A percentile compares a stretch with the other conserved stretches of the same genome.
phyloP scores from a whole-genome alignment of 208 protist species.

The Angomonas ambiguus region DNA sequence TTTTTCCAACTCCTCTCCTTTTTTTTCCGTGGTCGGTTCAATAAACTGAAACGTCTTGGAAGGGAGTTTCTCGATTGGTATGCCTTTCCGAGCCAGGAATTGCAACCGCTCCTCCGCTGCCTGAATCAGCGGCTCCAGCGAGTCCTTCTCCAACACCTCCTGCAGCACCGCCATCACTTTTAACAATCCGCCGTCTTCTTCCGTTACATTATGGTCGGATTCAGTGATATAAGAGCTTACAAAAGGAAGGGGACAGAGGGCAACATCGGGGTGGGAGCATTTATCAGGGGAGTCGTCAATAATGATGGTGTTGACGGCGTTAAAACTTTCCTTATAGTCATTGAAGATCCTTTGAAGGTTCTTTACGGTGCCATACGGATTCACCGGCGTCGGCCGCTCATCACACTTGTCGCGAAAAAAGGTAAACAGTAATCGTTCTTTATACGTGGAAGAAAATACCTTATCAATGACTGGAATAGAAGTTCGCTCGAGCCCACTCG shows the following conservation, averaged over 20 bases:
- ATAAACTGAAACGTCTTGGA: not conserved
- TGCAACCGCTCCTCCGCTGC: constrained; percentile 59
- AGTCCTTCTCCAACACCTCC: constrained; percentile 68
- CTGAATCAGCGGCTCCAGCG: constrained; percentile 62
- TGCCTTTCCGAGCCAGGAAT: constrained; percentile 12
- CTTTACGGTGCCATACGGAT: constrained; percentile 83
- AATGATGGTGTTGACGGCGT: constrained; percentile 89
- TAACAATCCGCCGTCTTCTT: constrained; percentile 56
- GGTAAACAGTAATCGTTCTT: constrained; percentile 79
- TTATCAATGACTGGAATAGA: constrained; percentile 81
- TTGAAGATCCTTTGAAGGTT: constrained; percentile 83
- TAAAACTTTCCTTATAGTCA: constrained; percentile 75
- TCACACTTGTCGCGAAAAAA: constrained; percentile 71
- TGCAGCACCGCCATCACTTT: constrained; percentile 65
- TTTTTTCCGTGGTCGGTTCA: not conserved
- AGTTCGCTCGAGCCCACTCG: constrained; percentile 81
- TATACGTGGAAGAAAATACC: constrained; percentile 70
- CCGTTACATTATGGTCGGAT: constrained; percentile 51
- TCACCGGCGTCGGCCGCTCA: constrained; percentile 41
- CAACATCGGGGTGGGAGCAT: constrained; percentile 88
- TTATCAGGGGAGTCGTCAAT: constrained; percentile 88
- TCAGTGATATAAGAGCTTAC: not conserved
- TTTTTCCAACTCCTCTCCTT: constrained; percentile 22
- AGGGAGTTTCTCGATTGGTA: not conserved
- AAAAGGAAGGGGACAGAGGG: constrained; percentile 82